Base-by-base conservation (phyloP, 805 yeast species). In the Zygosaccharomyces kombuchaensis region DNA sequence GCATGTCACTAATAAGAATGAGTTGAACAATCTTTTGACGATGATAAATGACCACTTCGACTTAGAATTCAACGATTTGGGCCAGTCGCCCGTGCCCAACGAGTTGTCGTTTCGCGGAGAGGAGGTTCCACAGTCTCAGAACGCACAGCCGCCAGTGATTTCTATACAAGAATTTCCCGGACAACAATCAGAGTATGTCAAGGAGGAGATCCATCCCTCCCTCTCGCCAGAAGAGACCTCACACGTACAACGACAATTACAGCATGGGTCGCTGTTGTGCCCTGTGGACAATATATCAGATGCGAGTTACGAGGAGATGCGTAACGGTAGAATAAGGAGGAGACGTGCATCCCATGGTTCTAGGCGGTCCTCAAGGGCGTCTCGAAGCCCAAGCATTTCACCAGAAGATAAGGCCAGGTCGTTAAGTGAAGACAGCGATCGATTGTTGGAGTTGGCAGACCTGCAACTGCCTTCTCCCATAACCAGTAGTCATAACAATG, bases 381-480 rank as follows among this genome's bases (percentile, higher is more conserved):
- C 45, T 17, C 46, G 50, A 35, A 40, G 44, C 21, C 44, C 50
- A 14, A 47, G 51, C 37, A 23, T 54, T 21, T 55, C 62, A 2
- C 58, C 60, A 6, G 65, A 62, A 19, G 61, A 61, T 36, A 57
- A 56, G 36, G 63, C 66, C 8, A 53, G 63, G 23, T 61, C 66
- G 2, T 41, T 60, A n/a, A 59, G 65, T 44, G 61, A 54, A 40
- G 60, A 60, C 29, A 55, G 65, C 37, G 66, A 57, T n/a, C 56
- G 59, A 39, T 45, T 62, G 17, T 34, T 63, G 43, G 59, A 57
- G 40, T 48, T 63, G 51, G 66, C 66, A 6, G 66, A 57, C 38
- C 39, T 60, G 19, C 44, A 49, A 27, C 51, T 48, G 6, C 45
- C 46, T 6, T 36, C 49, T 23, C 54, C 53, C 3, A 38, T 38